Base-by-base conservation (phyloP, 2,329 filamentous ascomycete species). In the Talaromyces islandicus region DNA sequence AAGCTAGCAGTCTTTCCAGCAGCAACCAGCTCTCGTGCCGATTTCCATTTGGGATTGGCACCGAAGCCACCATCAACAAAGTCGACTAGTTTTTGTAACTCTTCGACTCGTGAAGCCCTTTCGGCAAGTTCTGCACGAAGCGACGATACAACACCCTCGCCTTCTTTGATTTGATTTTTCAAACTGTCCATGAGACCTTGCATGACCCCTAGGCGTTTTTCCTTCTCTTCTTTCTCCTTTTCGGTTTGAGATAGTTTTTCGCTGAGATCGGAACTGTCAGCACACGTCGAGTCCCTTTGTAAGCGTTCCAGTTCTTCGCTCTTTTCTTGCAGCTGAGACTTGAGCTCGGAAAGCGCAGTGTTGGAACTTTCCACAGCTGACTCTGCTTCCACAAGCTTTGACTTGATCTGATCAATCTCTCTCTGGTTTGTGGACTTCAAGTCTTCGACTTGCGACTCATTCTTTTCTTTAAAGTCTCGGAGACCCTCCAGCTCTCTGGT, bases 401-500 rank as follows among this genome's bases (percentile, higher is more conserved):
- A 63, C 27, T 73, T 74, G 14, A 82, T 68, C 14, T 72, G 72
- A 66, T 81, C 69, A 9, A 76, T 70, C 51, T 80, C 73, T n/a
- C 69, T 71, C 56, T 77, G 68, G 19, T 76, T 72, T 6, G 73
- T 66, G 17, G 75, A 70, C 58, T 78, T 75, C 54, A 80, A 71
- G 43, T 70, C 72, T 21, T 78, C 70, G 29, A 85, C 73, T 63
- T 83, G 77, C 2, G 71, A 63, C 58, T 82, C 76, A 24, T 79
- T 76, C 27, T 73, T 79, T 27, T 82, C 78, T 62, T 81, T 82
- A 27, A 73, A 75, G 24, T 86, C 83, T 41, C 78, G 79, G 63
- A 85, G 68, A 11, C 76, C 77, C 54, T 81, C 81, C 7, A 91
- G 76, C 66, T 91, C 86, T 12, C 83, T 79, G 1, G 86, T 88